Evolutionary conservation across 2,329 filamentous ascomycete genomes (phyloP).

Genomic region (Pseudocercospora fijiensis): DNA sequence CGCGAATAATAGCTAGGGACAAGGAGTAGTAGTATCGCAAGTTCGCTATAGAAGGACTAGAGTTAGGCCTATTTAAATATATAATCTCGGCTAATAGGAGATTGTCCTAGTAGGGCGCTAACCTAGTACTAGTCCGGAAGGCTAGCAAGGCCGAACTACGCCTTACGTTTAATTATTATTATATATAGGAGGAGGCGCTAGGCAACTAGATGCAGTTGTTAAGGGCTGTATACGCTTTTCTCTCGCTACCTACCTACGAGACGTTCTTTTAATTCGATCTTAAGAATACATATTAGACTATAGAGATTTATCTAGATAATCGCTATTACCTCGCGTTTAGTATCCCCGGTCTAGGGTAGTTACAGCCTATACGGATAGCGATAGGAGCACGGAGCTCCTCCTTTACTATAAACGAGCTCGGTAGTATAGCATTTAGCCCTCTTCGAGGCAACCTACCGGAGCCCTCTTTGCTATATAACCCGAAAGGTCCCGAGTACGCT

Average conservation of each 20-base stretch:
- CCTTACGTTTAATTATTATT: conserved; percentile 12
- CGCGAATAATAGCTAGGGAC: too few relatives aligned
- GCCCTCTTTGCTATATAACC: conserved; percentile 1
- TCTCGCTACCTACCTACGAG: background rate
- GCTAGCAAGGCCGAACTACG: too few relatives aligned
- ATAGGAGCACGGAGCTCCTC: background rate
- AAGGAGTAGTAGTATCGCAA: too few relatives aligned
- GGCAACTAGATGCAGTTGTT: conserved; percentile 4
- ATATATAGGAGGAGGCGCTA: conserved; percentile 1
- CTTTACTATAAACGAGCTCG: conserved; percentile 7
- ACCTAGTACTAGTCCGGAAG: too few relatives aligned
- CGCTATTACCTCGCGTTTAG: conserved; percentile 6
- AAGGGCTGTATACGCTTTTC: too few relatives aligned
- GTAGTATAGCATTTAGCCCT: background rate
- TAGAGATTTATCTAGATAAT: conserved; percentile 6
- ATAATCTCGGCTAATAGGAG: too few relatives aligned
- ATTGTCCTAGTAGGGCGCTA: too few relatives aligned
- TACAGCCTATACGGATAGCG: conserved; percentile 4
- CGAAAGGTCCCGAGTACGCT: background rate
- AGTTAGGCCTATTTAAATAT: too few relatives aligned
- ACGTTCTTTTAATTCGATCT: conserved; percentile 6
- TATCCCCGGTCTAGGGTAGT: background rate
- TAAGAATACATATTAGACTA: conserved; percentile 11
- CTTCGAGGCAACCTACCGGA: background rate
- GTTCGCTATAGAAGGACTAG: too few relatives aligned